Conservation (phyloP, 108 stramenopile species). For the Bacterosira constricta region DNA sequence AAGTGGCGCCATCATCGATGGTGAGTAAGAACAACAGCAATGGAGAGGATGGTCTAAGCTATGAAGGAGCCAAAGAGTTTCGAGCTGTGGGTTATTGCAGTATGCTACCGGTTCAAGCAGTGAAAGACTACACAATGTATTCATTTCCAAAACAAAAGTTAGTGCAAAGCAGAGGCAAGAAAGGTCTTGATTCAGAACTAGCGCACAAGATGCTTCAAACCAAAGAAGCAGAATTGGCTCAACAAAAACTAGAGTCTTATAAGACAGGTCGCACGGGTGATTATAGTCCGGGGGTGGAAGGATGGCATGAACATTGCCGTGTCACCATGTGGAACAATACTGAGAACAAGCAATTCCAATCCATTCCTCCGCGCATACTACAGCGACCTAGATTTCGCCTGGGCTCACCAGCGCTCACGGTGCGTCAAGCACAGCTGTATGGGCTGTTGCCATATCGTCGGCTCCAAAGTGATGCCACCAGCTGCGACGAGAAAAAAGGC, state of each 20-base stretch:
- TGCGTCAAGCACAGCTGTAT: constrained; percentile 67
- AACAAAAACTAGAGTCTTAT: constrained; percentile 60
- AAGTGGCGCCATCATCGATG: constrained; percentile 22
- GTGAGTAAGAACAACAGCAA: neutral
- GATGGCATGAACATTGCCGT: constrained; percentile 33
- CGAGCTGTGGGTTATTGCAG: constrained; percentile 49
- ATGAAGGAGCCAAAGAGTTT: constrained; percentile 27
- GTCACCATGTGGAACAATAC: constrained; percentile 34
- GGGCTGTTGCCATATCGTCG: constrained; percentile 61
- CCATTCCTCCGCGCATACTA: constrained; percentile 14
- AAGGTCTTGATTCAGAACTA: neutral
- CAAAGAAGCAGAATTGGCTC: constrained; percentile 12
- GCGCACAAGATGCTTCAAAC: neutral
- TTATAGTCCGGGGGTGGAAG: constrained; percentile 53
- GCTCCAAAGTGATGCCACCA: neutral
- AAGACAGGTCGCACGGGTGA: constrained; percentile 61
- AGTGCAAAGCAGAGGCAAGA: neutral
- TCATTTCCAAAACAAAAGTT: constrained; percentile 32
- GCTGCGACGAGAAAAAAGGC: constrained; percentile 24
- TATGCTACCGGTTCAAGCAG: constrained; percentile 47
- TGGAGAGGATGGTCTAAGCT: neutral
- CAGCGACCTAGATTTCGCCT: constrained; percentile 59
- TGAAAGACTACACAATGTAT: constrained; percentile 27
- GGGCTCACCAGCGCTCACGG: constrained; percentile 54
- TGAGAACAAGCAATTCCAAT: neutral